These are phyloP conservation scores for Cadophora gregata DNA, from an alignment of 2,329 filamentous ascomycete species.

Conservation along the genomic window DNA sequence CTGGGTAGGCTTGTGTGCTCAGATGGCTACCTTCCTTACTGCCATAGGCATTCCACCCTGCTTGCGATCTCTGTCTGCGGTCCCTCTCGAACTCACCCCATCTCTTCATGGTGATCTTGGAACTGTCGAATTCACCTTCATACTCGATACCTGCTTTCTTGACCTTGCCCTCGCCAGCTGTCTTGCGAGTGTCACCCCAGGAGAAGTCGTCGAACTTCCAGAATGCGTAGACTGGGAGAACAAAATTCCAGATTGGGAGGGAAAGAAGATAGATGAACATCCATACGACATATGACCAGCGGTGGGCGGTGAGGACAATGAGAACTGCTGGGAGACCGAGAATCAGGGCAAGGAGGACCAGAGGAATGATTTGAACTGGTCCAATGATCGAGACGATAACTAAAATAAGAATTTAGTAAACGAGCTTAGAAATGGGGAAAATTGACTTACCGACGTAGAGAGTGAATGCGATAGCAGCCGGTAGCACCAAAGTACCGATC, in stretches of 20 bases:
- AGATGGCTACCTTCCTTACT: constrained; percentile 22
- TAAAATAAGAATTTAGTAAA: constrained; percentile 45
- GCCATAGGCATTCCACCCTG: constrained; percentile 9
- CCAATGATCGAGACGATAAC: constrained; percentile 85
- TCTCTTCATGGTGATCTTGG: constrained; percentile 98
- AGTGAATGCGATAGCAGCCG: constrained; percentile 95
- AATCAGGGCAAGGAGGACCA: constrained; percentile 87
- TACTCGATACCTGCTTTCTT: constrained; percentile 87
- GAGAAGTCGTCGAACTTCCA: constrained; percentile 99
- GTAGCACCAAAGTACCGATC: constrained; percentile 90
- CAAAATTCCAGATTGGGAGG: constrained; percentile 96
- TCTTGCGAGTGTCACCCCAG: constrained; percentile 98
- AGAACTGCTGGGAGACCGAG: constrained; percentile 91
- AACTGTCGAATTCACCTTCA: constrained; percentile 96
- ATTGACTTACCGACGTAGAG: constrained; percentile 84
- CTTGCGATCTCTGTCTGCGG: constrained; percentile 45
- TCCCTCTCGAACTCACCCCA: constrained; percentile 95
- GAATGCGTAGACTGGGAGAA: constrained; percentile 91
- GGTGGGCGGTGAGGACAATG: constrained; percentile 92
- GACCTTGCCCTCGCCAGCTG: constrained; percentile 78
- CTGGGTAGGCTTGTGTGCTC: constrained; percentile 11
- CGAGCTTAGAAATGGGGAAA: background rate
- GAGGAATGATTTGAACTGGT: constrained; percentile 84
- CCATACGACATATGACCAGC: constrained; percentile 90
- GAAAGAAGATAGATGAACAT: constrained; percentile 96